A percentile compares a stretch with the other conserved stretches of the same genome.
phyloP scores from a whole-genome alignment of 2,329 filamentous ascomycete species.

The Alternaria sp. region DNA sequence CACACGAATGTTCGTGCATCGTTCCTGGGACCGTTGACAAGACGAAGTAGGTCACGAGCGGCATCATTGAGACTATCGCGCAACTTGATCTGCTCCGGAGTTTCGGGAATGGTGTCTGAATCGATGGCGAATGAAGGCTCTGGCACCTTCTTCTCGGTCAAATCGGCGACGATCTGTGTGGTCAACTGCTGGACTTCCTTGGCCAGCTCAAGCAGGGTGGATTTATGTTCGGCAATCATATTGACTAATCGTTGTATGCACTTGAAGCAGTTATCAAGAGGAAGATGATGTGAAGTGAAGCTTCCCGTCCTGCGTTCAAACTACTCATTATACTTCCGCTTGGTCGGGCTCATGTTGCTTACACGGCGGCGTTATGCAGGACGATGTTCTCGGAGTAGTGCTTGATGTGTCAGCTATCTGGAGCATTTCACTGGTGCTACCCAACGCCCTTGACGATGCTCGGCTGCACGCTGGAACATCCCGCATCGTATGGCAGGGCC shows the following conservation, averaged over 20 bases:
- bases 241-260: background rate
- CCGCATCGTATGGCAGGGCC: background rate
- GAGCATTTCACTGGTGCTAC: background rate
- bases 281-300: background rate
- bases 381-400: background rate
- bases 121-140: constrained; percentile 18
- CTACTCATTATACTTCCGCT: background rate
- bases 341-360: background rate
- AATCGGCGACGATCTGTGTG: constrained; percentile 13
- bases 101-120: constrained; percentile 14
- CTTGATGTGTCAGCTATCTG: background rate
- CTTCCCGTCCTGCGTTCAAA: background rate
- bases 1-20: constrained; percentile 20
- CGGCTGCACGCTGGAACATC: background rate
- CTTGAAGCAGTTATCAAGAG: background rate
- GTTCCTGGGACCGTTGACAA: constrained; percentile 25
- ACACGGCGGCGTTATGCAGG: background rate
- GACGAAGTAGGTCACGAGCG: constrained; percentile 28
- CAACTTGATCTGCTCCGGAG: constrained; percentile 14
- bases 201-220: constrained; percentile 20
- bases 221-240: constrained; percentile 11
- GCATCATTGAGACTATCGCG: constrained; percentile 21
- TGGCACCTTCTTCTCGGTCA: constrained; percentile 10
- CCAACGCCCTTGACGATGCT: background rate
- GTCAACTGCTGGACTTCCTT: constrained; percentile 16